These are phyloP conservation scores for Liquidambar formosana DNA, from an alignment of 164 flowering plant genomes.

Conservation along the genomic window DNA sequence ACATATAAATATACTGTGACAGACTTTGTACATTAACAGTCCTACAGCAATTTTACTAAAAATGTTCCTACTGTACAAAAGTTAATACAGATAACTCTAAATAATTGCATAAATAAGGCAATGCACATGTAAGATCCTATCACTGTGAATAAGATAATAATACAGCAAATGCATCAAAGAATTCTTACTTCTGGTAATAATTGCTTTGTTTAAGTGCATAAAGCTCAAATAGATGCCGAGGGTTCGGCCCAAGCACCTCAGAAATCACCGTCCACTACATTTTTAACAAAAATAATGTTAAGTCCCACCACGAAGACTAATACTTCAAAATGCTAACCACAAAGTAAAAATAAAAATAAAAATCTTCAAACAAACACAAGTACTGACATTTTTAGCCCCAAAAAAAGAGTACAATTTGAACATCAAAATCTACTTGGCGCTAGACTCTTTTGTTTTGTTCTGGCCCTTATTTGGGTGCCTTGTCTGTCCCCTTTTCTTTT, in stretches of 20 bases:
- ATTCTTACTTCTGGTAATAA: constrained; percentile 48
- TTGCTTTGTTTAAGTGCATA: constrained; percentile 75
- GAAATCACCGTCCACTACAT: constrained; percentile 71
- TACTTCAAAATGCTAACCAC: background rate
- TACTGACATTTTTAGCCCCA: no score
- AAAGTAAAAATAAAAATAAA: background rate
- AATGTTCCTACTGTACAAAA: no score
- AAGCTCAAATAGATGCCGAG: constrained; percentile 87
- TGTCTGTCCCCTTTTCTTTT: background rate
- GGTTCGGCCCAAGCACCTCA: constrained; percentile 81
- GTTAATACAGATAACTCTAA: no score
- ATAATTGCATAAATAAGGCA: constrained; percentile 1
- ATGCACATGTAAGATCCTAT: background rate
- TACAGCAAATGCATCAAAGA: background rate
- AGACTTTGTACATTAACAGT: no score
- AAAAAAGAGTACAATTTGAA: background rate
- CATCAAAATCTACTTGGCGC: background rate
- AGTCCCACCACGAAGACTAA: background rate
- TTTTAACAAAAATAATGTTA: constrained; percentile 18
- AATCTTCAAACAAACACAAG: no score
- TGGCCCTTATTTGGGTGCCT: background rate
- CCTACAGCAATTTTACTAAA: no score
- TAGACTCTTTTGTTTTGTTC: background rate
- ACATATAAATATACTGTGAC: no score
- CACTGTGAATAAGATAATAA: background rate